phyloP scores from a whole-genome alignment of 352 stramenopile species.

The Plasmopara muralis region DNA sequence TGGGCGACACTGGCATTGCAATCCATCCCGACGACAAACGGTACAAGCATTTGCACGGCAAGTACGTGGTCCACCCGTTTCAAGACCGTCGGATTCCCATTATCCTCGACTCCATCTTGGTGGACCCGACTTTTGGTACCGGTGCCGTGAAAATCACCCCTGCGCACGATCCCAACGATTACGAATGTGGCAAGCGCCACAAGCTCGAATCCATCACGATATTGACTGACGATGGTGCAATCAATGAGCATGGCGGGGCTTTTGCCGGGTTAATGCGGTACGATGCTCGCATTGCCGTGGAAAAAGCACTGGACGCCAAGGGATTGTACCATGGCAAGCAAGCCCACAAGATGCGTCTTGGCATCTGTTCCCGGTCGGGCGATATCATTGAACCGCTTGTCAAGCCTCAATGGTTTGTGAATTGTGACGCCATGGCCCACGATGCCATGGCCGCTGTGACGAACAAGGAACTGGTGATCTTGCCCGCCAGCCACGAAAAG shows the following conservation, averaged over 20 bases:
- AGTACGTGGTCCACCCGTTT: conserved; percentile 97
- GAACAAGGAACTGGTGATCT: conserved; percentile 75
- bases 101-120: conserved; percentile 91
- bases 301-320: conserved; percentile 91
- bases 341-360: conserved; percentile 98
- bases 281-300: conserved; percentile 77
- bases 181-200: conserved; percentile 96
- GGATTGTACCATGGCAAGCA: conserved; percentile 95
- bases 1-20: conserved; percentile 97
- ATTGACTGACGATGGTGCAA: conserved; percentile 94
- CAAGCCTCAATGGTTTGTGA: conserved; percentile 98
- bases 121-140: conserved; percentile 98
- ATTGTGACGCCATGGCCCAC: conserved; percentile 83
- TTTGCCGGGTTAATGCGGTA: conserved; percentile 87
- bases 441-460: conserved; percentile 77
- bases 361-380: conserved; percentile 95
- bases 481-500: conserved; percentile 89
- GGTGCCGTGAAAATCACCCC: conserved; percentile 99
- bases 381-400: conserved; percentile 99
- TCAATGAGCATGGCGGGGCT: conserved; percentile 91
- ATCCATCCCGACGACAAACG: conserved; percentile 98
- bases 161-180: conserved; percentile 99
- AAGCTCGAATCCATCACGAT: conserved; percentile 98
- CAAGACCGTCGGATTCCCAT: conserved; percentile 96
- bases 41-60: conserved; percentile 98